These are phyloP conservation scores for Kodamaea hsintzibuensis DNA, from an alignment of 805 yeast genomes.

Conservation along the genomic window DNA sequence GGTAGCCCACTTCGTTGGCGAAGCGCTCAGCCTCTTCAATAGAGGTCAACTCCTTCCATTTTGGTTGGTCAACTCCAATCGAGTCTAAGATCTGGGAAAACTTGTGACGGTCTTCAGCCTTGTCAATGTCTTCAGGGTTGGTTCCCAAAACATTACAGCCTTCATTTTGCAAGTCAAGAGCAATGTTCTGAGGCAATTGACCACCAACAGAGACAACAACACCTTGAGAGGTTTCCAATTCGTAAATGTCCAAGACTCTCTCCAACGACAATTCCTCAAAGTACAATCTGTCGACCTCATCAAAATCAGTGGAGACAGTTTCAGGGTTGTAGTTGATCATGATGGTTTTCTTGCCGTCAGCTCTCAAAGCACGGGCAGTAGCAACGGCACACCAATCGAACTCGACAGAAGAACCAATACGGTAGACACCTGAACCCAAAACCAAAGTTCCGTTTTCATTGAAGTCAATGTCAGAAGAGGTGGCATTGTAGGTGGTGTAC, in stretches of 20 bases:
- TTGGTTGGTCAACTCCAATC: constrained; percentile 93
- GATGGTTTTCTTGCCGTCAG: constrained; percentile 82
- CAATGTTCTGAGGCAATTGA: constrained; percentile 96
- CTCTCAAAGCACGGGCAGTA: constrained; percentile 91
- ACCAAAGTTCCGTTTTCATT: constrained; percentile 92
- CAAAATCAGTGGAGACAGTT: constrained; percentile 97
- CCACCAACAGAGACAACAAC: constrained; percentile 98
- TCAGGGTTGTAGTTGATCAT: constrained; percentile 99
- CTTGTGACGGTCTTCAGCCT: constrained; percentile 98
- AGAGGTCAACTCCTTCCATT: constrained; percentile 94
- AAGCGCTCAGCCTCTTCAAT: constrained; percentile 80
- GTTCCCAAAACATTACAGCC: constrained; percentile 94
- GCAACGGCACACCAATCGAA: constrained; percentile 99
- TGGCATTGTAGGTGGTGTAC: constrained; percentile 94
- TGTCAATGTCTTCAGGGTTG: constrained; percentile 90
- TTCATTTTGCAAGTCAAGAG: constrained; percentile 72
- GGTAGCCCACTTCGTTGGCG: constrained; percentile 86
- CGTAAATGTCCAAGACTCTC: constrained; percentile 96
- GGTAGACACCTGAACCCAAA: constrained; percentile 97
- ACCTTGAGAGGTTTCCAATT: constrained; percentile 84
- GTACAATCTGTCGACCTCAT: constrained; percentile 95
- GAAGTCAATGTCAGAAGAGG: constrained; percentile 78
- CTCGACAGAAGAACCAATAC: constrained; percentile 98
- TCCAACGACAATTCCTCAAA: constrained; percentile 94
- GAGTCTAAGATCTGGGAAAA: constrained; percentile 92